Evolutionary conservation across 257 asterid genomes (phyloP), one percentile per base, ranked within the genome.

Genomic region (Agastache rugosa): DNA sequence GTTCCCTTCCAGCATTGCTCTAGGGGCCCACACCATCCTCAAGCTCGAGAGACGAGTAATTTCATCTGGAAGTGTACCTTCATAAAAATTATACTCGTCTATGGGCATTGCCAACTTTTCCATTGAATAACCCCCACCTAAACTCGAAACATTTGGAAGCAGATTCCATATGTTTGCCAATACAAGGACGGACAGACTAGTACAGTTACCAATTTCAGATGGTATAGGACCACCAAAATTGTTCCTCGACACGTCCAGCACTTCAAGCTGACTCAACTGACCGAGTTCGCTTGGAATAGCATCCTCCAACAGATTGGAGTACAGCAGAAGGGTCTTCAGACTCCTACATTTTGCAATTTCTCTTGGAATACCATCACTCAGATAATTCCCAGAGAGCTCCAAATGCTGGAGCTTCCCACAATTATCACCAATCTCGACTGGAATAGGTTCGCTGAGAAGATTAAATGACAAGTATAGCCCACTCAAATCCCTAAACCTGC

Each of bases 21-120:
- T 58, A 0, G 97, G 98, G 72, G 89, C 93, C 99, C 99, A 94
- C 74, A 94, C 42, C 92, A 92, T 83, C 83, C 84, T 85, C 97
- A 94, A 83, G 85, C 90, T 87, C 11, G 91, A 35, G 17, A 94
- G 92, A 17, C 76, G 23, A 5, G 87, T 67, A 25, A 94, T 83
- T 72, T 78, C 91, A 6, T 61, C 48, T 1, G 99, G 97, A 35
- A 94, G 72, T 5, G 86, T 77, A 3, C 98, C 97, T 74, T 87
- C 91, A 0, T 77, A 94, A 74, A 88, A 90, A 76, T 94, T 94
- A 76, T 67, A 94, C 76, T 94, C 99, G 59, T 90, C 96, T 12
- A 35, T 53, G 4, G 87, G 74, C 45, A 58, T 73, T 5, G 86
- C 87, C 66, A 76, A 69, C 44, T 85, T 84, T 41, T 44, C 83